Evolutionary conservation across 257 asterid genomes (phyloP), one percentile per base, ranked within the genome.

Genomic region (Solanum gracilifrons): DNA sequence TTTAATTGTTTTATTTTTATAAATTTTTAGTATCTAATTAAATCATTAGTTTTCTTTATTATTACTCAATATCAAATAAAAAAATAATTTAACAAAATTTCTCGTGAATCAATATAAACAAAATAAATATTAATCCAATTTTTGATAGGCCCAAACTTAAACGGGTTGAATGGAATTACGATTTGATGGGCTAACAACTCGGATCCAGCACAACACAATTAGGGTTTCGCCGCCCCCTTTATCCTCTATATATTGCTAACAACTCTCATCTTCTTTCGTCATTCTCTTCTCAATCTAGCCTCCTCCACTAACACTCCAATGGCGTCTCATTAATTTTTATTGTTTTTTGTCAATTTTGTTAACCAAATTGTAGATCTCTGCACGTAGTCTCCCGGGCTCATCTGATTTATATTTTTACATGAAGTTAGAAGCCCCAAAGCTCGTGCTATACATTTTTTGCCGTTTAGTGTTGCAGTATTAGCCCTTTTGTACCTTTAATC

Each of bases 381-480:
- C 87, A 85, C 41, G 87, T 84, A 60, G 87, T 82, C 58, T 60
- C 87, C 87, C 87, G 80, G 87, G 87, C 87, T 15, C 82, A 35
- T 68, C 87, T 18, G 82, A 85, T 39, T 27, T 1, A 0, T 13
- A 5, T 25, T 29, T 31, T 18, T 35, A 72, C 31, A 66, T 64
- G 87, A 85, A 85, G 87, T 36, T 64, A 85, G 87, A 4, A 27
- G 87, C 82, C 87, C 87, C 87, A 66, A 68, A 36, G 87, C 87
- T 66, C 80, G 87, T 85, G 87, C 87, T 37, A 85, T 5, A 85
- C 3, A 1, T 36, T 3, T 36, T 9, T 23, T 13, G 82, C 87
- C 87, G 66, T 15, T 39, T 39, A 74, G 87, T 85, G 87, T 85
- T 85, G 87, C 87, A 85, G 87, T 25, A 23, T 35, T 66, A 66